These are phyloP conservation scores for Lactarius sp. DNA, from an alignment of 768 basidiomycete genomes.

Conservation along the genomic window DNA sequence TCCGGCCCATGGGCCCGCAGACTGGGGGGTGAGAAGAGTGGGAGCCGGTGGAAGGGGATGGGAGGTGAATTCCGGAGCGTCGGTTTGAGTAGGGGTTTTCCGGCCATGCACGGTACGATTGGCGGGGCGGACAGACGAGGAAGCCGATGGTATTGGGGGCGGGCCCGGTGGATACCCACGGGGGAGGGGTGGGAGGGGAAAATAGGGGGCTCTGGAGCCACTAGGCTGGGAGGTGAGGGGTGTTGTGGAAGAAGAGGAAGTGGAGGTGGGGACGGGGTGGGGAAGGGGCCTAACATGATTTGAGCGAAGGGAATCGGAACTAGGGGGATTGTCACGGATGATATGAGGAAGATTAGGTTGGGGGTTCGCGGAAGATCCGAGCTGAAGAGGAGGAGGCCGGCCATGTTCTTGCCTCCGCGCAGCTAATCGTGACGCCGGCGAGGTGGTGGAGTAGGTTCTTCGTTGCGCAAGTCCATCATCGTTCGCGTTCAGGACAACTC, in stretches of 20 bases:
- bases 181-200: conserved; percentile 67
- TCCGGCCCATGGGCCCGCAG: conserved; percentile 26
- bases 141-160: conserved; percentile 29
- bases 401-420: conserved; percentile 43
- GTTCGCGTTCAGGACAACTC: conserved; percentile 15
- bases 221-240: conserved; percentile 36
- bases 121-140: conserved; percentile 32
- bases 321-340: conserved; percentile 52
- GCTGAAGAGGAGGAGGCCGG: conserved; percentile 78
- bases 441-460: conserved; percentile 21
- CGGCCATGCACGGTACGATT: conserved; percentile 33
- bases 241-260: conserved; percentile 26
- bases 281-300: conserved; percentile 45
- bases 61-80: conserved; percentile 38
- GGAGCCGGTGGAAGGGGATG: conserved; percentile 36
- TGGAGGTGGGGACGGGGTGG: conserved; percentile 34
- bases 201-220: conserved; percentile 45
- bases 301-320: conserved; percentile 46
- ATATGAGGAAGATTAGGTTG: conserved; percentile 68
- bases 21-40: conserved; percentile 29
- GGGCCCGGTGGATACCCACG: conserved; percentile 48
- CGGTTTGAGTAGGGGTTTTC: conserved; percentile 55
- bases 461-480: conserved; percentile 26
- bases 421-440: conserved; percentile 27
- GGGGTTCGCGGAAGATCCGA: conserved; percentile 45